Evolutionary conservation across 768 basidiomycete species (phyloP).

Genomic region (Auricularia sp.): DNA sequence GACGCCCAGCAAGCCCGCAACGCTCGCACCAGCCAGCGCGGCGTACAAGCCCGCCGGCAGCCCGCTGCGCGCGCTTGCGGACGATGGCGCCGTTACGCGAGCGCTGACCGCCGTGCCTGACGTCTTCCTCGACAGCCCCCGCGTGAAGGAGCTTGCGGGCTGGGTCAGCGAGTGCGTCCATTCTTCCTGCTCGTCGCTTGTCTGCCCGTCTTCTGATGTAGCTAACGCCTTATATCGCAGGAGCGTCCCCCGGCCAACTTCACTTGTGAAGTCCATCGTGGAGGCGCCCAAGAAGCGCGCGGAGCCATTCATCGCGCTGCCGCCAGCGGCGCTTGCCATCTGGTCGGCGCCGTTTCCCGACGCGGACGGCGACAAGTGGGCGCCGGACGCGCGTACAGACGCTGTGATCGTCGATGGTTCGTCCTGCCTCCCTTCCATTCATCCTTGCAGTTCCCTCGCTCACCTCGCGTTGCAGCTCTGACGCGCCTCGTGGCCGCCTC

Average conservation of each 20-base stretch:
- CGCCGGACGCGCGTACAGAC: conserved; percentile 57
- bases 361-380: conserved; percentile 40
- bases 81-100: conserved; percentile 35
- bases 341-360: conserved; percentile 23
- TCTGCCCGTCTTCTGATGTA: too few relatives aligned
- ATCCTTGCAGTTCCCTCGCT: background rate
- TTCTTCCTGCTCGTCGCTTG: too few relatives aligned
- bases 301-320: background rate
- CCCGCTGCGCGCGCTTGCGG: conserved; percentile 31
- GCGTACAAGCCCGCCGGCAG: too few relatives aligned
- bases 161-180: background rate
- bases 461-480: conserved; percentile 36
- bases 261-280: background rate
- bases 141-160: conserved; percentile 25
- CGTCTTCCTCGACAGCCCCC: conserved; percentile 25
- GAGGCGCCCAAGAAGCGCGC: background rate
- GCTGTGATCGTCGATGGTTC: conserved; percentile 53
- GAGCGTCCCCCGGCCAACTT: too few relatives aligned
- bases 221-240: too few relatives aligned
- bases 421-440: conserved; percentile 11
- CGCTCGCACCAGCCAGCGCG: too few relatives aligned
- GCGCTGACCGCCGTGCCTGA: conserved; percentile 39
- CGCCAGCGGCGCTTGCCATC: conserved; percentile 17
- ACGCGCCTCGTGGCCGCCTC: conserved; percentile 62
- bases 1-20: too few relatives aligned